Evolutionary conservation across 164 flowering plant species (phyloP), one percentile per base, ranked within the genome.

Genomic region (Akebia trifoliata): DNA sequence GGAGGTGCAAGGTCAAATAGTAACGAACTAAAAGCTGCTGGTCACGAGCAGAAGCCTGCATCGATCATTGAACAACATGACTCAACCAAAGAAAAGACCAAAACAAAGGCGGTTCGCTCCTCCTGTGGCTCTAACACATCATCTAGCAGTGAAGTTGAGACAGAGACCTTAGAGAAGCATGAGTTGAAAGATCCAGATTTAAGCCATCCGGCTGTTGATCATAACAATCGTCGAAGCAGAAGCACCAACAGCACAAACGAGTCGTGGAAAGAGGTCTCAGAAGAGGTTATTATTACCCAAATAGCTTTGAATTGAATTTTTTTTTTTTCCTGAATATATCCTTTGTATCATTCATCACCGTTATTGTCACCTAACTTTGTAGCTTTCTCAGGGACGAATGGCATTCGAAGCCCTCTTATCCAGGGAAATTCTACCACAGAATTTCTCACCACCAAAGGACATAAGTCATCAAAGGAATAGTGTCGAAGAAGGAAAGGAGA

Each of bases 51-150:
- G 68, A 69, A 71, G 47, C 71, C 62, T 53, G 60, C 45, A 21
- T 50, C 60, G 11, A 69, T 30, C 43, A 54, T 64, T 42, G 77
- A 63, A 54, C 38, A 57, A 28, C 64, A 69, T 6, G 88, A 78
- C 60, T 57, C 79, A 8, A 69, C 67, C 68, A 80, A 82, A 55
- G 56, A 50, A 28, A 77, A 79, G 69, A 54, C 62, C 54, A 76
- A 76, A 72, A 87, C 83, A 59, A 86, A 52, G 67, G 78, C 79
- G 26, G 87, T 85, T 53, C 90, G 91, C 25, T 93, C 98, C 29
- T 93, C 98, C 0, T 89, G 95, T 79, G 92, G 97, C 35, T 90
- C 98, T 24, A 93, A 93, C 65, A 83, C 98, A 58, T 53, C 96
- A 50, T 89, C 97, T 22, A 74, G 94, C 74, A 89, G 90, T 65